Conservation (phyloP, 495 filamentous ascomycete species). For the Platismatia glauca region DNA sequence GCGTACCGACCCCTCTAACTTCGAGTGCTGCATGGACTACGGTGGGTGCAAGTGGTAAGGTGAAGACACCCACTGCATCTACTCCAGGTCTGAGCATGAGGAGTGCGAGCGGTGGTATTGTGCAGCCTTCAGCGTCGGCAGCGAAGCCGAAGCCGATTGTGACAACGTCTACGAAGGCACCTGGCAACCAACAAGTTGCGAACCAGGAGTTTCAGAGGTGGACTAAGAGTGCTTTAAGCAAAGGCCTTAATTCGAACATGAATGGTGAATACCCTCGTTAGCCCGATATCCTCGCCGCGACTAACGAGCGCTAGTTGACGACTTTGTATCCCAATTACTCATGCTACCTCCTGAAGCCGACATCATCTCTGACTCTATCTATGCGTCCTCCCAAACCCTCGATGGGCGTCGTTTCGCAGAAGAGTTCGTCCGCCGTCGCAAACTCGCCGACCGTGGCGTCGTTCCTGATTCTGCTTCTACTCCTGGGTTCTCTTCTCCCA, state of each 20-base stretch:
- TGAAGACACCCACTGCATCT: slow-evolving; percentile 59
- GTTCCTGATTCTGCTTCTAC: slow-evolving; percentile 45
- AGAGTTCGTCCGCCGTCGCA: slow-evolving; percentile 86
- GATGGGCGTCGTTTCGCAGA: slow-evolving; percentile 89
- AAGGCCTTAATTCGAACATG: slow-evolving; percentile 51
- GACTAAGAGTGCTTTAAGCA: slow-evolving; percentile 64
- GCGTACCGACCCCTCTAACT: slow-evolving; percentile 33
- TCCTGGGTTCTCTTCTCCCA: slow-evolving; percentile 34
- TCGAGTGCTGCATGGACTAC: slow-evolving; percentile 75
- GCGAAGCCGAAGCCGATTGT: slow-evolving; percentile 38
- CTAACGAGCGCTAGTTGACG: slow-evolving; percentile 54
- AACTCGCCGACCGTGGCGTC: slow-evolving; percentile 83
- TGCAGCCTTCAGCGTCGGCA: slow-evolving; percentile 33
- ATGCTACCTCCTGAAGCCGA: slow-evolving; percentile 65
- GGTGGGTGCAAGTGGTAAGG: slow-evolving; percentile 88
- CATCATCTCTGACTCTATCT: slow-evolving; percentile 83
- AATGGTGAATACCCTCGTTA: slow-evolving; percentile 37
- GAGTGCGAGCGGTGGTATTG: slow-evolving; percentile 42
- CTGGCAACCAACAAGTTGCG: slow-evolving; percentile 46
- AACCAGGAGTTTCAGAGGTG: slow-evolving; percentile 90
- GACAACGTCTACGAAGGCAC: slow-evolving; percentile 27
- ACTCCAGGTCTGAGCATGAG: slow-evolving; percentile 42
- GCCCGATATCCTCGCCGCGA: slow-evolving; percentile 1
- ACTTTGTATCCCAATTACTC: slow-evolving; percentile 66
- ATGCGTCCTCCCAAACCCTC: slow-evolving; percentile 72